Conservation (phyloP, 768 basidiomycete species). For the Rhodotorula kratochvilovae region DNA sequence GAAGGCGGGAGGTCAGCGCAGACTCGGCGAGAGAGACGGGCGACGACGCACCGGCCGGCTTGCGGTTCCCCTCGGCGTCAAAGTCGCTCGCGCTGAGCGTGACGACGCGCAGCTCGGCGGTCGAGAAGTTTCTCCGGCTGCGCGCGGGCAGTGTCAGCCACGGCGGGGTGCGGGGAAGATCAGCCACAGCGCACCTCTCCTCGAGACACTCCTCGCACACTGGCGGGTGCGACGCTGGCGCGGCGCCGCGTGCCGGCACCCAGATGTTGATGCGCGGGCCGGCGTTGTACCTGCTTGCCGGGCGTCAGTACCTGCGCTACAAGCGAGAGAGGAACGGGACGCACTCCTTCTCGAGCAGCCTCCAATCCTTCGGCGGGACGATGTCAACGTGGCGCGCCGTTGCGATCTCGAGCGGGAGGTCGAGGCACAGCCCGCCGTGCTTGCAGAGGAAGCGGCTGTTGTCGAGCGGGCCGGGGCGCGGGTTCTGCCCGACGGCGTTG, state of each 20-base stretch:
- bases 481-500: conserved; percentile 54
- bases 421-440: conserved; percentile 62
- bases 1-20: too few relatives aligned
- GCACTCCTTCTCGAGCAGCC: conserved; percentile 58
- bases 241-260: background rate
- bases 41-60: background rate
- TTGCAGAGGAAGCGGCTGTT: conserved; percentile 64
- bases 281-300: conserved; percentile 10
- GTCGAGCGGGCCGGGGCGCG: conserved; percentile 62
- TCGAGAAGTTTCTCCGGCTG: conserved; percentile 22
- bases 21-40: background rate
- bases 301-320: background rate
- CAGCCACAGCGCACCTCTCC: conserved; percentile 52
- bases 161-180: fast-evolving
- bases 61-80: conserved; percentile 17
- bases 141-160: background rate
- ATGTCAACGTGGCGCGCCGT: background rate
- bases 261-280: conserved; percentile 19
- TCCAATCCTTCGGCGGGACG: conserved; percentile 64
- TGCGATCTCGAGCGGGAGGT: conserved; percentile 54
- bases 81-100: conserved; percentile 10
- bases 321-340: background rate
- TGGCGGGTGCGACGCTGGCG: conserved; percentile 40
- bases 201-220: conserved; percentile 63
- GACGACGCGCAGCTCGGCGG: conserved; percentile 17